These are phyloP conservation scores for Linanthus parryae DNA, from an alignment of 148 eudicot species.

Conservation along the genomic window DNA sequence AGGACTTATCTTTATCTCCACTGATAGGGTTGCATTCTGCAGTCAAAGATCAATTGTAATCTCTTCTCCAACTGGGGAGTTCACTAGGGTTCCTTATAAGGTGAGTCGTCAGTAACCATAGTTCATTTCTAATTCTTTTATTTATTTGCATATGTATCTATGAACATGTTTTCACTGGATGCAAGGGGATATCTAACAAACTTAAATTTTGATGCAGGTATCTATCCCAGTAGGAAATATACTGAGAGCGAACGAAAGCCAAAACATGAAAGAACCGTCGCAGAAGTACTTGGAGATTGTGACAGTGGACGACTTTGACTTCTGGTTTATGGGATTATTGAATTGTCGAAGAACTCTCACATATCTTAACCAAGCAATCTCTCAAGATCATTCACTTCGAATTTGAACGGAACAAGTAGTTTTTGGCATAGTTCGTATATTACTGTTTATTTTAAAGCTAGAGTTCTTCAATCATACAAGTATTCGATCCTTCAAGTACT, in stretches of 20 bases:
- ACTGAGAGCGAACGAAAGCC: constrained; percentile 10
- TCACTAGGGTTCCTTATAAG: constrained; percentile 33
- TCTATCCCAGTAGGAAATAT: constrained; percentile 15
- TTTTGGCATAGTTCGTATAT: no score
- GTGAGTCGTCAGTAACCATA: no score
- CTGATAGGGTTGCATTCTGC: constrained; percentile 36
- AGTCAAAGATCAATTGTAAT: constrained; percentile 32
- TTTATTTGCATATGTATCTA: no score
- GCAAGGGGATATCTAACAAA: no score
- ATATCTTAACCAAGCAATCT: constrained; percentile 14
- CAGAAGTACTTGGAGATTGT: constrained; percentile 13
- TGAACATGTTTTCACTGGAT: no score
- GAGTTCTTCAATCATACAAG: no score
- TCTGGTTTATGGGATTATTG: constrained; percentile 23
- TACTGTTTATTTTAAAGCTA: no score
- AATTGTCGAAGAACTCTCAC: constrained; percentile 13
- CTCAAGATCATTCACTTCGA: neutral
- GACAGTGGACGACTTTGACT: constrained; percentile 19
- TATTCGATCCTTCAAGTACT: no score
- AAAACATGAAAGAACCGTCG: constrained; percentile 11
- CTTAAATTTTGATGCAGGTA: no score
- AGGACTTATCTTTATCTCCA: constrained; percentile 39
- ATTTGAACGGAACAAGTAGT: no score
- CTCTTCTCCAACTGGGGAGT: constrained; percentile 20
- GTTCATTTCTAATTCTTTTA: no score